Conservation (phyloP, 2,329 filamentous ascomycete species). For the Stagonosporopsis chrysanthemi region DNA sequence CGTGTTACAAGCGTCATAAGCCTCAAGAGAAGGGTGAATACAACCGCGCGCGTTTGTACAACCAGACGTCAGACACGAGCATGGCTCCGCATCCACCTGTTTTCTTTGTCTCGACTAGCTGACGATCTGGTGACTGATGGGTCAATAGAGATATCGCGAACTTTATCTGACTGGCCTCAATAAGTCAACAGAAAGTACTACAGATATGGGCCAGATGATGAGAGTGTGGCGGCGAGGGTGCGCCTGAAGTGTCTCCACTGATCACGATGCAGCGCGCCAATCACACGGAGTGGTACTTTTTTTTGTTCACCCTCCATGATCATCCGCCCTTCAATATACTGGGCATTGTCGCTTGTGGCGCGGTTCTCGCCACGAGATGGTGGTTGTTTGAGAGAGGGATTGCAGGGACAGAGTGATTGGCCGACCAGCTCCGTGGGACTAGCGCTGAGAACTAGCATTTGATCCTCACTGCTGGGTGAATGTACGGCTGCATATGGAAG, state of each 20-base stretch:
- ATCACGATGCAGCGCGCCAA: neutral
- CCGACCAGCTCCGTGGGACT: neutral
- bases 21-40: conserved; percentile 6
- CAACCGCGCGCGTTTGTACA: conserved; percentile 13
- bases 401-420: conserved; percentile 9
- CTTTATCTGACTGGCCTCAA: conserved; percentile 3
- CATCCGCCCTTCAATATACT: neutral
- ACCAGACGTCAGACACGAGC: conserved; percentile 10
- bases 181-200: conserved; percentile 2
- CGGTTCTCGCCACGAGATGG: neutral
- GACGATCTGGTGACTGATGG: neutral
- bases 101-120: conserved; percentile 9
- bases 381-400: conserved; percentile 6
- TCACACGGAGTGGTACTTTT: neutral
- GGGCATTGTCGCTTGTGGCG: neutral
- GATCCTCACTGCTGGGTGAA: conserved; percentile 13
- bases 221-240: conserved; percentile 3
- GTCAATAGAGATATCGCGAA: conserved; percentile 3
- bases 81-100: conserved; percentile 7
- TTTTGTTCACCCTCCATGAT: neutral
- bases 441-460: conserved; percentile 3
- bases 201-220: conserved; percentile 7
- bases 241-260: neutral
- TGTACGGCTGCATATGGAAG: conserved; percentile 13
- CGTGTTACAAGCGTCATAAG: conserved; percentile 6